Percentiles rank a stretch among this genome's conserved stretches.
Evolutionary conservation across 2,329 filamentous ascomycete genomes (phyloP).

Genomic region (Xylariales sp.): DNA sequence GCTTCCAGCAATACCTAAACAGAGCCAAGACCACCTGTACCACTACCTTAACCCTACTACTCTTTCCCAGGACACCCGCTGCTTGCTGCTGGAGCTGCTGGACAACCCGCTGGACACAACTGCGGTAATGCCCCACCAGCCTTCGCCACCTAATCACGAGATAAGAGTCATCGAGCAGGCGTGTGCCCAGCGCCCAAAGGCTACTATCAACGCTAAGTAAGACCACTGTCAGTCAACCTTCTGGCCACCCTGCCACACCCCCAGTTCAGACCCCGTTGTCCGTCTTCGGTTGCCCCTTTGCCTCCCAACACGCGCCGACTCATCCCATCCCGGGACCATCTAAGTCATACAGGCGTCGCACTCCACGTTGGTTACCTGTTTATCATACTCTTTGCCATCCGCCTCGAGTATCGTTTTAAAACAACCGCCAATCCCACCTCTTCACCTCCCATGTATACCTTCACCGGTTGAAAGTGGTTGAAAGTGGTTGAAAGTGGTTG

Average conservation of each 20-base stretch:
- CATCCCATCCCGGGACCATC: slow-evolving; percentile 33
- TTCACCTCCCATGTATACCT: slow-evolving; percentile 39
- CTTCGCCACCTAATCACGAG: slow-evolving; percentile 51
- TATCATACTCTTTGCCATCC: slow-evolving; percentile 36
- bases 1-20: slow-evolving; percentile 33
- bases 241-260: slow-evolving; percentile 43
- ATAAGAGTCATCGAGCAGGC: slow-evolving; percentile 51
- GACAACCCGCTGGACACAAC: slow-evolving; percentile 22
- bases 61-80: slow-evolving; percentile 25
- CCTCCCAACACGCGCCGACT: slow-evolving; percentile 43
- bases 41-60: slow-evolving; percentile 40
- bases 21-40: slow-evolving; percentile 40
- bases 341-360: slow-evolving; percentile 32
- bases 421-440: slow-evolving; percentile 41
- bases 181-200: slow-evolving; percentile 43
- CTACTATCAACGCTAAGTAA: slow-evolving; percentile 42
- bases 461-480: slow-evolving; percentile 20
- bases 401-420: slow-evolving; percentile 43
- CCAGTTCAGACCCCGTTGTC: slow-evolving; percentile 21
- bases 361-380: slow-evolving; percentile 36
- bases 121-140: slow-evolving; percentile 46
- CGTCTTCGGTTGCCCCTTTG: slow-evolving; percentile 44
- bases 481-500: slow-evolving; percentile 45
- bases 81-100: slow-evolving; percentile 9
- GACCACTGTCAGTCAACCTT: slow-evolving; percentile 41